Base-by-base conservation (phyloP, 371 early-diverging fungal species). In the Cokeromyces recurvatus region DNA sequence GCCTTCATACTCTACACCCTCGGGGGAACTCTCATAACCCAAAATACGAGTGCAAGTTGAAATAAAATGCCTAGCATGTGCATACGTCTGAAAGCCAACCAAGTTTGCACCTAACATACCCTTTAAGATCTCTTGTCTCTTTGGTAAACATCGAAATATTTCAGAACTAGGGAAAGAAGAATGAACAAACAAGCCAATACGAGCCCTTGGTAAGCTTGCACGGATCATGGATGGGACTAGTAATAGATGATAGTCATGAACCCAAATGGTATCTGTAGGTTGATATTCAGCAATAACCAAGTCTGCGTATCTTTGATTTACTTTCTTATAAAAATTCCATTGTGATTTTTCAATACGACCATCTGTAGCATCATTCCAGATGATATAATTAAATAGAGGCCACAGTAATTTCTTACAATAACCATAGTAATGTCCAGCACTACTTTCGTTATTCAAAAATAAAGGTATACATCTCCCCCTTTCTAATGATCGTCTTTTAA, bases 241-340 rank as follows among this genome's bases (percentile, higher is more conserved):
- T 62, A 97, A 80, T 37, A 98, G 62, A 67, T 99, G 99, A 64
- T 99, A 99, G 72, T 99, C 99, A 61, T 99, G 97, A 47, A 99
- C 87, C 98, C 98, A 98, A 24, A 99, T 87, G 24, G 87, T 76
- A 64, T 98, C 99, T n/a, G 85, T 91, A 3, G 81, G 76, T 38
- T 81, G 64, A 52, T 91, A 90, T 10, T 78, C 63, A 29, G 85
- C 74, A 6, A 72, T 61, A 34, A 98, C 76, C 46, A 74, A 68
- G 15, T 91, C 78, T 20, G 91, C 87, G 69, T 95, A 97, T 32
- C 60, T 62, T 52, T 84, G 68, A 77, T 95, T 96, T 15, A 92
- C 92, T 46, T 79, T 58, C 32, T 81, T 77, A 62, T 97, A 95
- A 25, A 85, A 90, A 22, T 83, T 78, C 85, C 93, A 99, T 40